Evolutionary conservation across 192 early-diverging fungal genomes (phyloP).

Genomic region (Linnemannia hyalina): DNA sequence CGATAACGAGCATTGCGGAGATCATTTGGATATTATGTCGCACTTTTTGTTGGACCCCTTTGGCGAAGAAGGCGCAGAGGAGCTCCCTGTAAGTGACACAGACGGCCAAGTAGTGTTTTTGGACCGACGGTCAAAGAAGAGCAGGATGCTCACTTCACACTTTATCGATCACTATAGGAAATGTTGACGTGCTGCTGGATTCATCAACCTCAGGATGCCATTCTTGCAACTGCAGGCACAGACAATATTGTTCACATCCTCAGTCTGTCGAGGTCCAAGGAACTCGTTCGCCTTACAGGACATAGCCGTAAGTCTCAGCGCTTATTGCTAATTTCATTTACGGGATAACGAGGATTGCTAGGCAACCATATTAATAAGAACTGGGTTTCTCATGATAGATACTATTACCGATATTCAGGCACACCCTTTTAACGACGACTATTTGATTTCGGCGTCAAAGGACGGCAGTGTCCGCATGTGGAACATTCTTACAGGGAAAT

Average conservation of each 20-base stretch:
- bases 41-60: conserved; percentile 76
- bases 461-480: conserved; percentile 86
- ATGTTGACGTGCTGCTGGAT: conserved; percentile 84
- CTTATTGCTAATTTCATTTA: no score
- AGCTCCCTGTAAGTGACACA: conserved; percentile 34
- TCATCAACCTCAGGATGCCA: conserved; percentile 72
- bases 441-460: conserved; percentile 76
- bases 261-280: conserved; percentile 79
- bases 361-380: background rate
- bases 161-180: conserved; percentile 20
- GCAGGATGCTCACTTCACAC: no score
- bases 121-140: no score
- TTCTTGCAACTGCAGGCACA: conserved; percentile 76
- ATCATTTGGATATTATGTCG: conserved; percentile 95
- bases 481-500: conserved; percentile 74
- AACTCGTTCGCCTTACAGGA: conserved; percentile 70
- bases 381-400: conserved; percentile 39
- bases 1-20: conserved; percentile 94
- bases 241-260: conserved; percentile 76
- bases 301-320: conserved; percentile 65
- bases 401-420: conserved; percentile 77
- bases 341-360: background rate
- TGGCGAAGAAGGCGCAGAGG: conserved; percentile 48
- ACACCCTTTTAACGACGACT: conserved; percentile 74
- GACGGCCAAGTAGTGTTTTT: background rate